Base-by-base conservation (phyloP, 148 eudicot genomes). In the Cornus controversa region DNA sequence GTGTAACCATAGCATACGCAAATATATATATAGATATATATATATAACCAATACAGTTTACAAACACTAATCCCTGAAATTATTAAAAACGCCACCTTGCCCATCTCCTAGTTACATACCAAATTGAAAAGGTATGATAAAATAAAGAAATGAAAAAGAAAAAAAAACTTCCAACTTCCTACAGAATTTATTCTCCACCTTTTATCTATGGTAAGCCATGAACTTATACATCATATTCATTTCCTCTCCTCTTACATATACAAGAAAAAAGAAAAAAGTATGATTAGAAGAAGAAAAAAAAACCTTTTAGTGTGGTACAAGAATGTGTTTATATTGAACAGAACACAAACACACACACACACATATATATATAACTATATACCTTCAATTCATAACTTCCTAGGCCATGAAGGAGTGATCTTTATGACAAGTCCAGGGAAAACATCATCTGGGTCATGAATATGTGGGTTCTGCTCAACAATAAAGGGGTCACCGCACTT, bases 401-500 rank as follows among this genome's bases (percentile, higher is more conserved):
- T 50, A 27, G 36, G 62, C 75, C n/a, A 24, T 5, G 22, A 50
- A 62, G 70, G 78, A 65, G 78, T 75, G 29, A 75, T 65, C 60
- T 65, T 75, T 9, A 75, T 75, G 10, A 75, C 70, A 20, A 75
- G 69, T 23, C 78, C 78, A 26, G 78, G 78, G 18, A 64, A 75
- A 66, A 75, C 78, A 75, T 74, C 77, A 24, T 74, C 77, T 0
- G 77, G 77, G 16, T 74, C 77, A 37, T 74, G 77, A 62, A 74
- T 75, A 66, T 75, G 78, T 0, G 78, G 78, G 25, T 75, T 75
- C 26, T 65, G 42, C n/a, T 75, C 70, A 1, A 75, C 70, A 13
- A 75, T 75, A 26, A 28, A 75, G 65, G 78, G 78, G 26, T 75
- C 78, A 23, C 70, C 78, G 66, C 78, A 75, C 78, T 75, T 75